These are phyloP conservation scores for Mycena venus DNA, from an alignment of 768 basidiomycete genomes.

Conservation along the genomic window DNA sequence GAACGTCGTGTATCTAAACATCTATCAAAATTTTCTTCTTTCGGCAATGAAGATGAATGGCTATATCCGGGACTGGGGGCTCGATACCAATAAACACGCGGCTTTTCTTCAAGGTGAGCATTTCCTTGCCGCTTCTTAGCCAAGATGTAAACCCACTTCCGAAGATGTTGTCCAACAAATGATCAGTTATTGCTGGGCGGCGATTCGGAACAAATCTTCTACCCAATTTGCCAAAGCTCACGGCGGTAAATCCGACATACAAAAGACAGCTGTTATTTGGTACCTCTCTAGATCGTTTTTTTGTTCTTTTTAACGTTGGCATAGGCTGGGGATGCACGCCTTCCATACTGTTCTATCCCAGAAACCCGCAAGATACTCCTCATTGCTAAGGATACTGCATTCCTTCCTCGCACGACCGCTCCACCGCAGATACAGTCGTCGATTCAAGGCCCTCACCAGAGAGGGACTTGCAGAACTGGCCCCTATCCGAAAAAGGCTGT, in stretches of 20 bases:
- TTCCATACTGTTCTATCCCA: conserved; percentile 75
- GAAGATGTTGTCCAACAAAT: conserved; percentile 75
- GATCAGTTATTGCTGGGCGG: conserved; percentile 67
- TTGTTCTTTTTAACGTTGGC: background rate
- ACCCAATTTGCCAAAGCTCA: conserved; percentile 54
- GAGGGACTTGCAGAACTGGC: conserved; percentile 55
- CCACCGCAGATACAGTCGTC: conserved; percentile 55
- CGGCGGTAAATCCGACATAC: conserved; percentile 57
- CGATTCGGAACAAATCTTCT: conserved; percentile 61
- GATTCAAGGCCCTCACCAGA: conserved; percentile 62
- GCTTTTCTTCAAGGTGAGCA: conserved; percentile 69
- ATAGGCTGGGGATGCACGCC: conserved; percentile 86
- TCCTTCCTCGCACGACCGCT: conserved; percentile 65
- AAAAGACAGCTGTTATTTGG: conserved; percentile 72
- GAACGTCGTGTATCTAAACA: conserved; percentile 78
- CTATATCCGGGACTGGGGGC: conserved; percentile 78
- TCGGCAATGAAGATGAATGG: conserved; percentile 89
- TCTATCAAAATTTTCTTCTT: conserved; percentile 89
- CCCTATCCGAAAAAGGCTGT: conserved; percentile 33
- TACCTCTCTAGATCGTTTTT: conserved; percentile 40
- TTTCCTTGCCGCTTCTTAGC: background rate
- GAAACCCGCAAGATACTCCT: conserved; percentile 63
- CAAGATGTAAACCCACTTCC: conserved; percentile 5
- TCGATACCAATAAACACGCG: conserved; percentile 55
- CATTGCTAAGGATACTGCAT: conserved; percentile 62